Percentiles rank a stretch among this genome's conserved stretches.
Conservation (phyloP, 2,329 filamentous ascomycete genomes). For the Aspergillus sp. region DNA sequence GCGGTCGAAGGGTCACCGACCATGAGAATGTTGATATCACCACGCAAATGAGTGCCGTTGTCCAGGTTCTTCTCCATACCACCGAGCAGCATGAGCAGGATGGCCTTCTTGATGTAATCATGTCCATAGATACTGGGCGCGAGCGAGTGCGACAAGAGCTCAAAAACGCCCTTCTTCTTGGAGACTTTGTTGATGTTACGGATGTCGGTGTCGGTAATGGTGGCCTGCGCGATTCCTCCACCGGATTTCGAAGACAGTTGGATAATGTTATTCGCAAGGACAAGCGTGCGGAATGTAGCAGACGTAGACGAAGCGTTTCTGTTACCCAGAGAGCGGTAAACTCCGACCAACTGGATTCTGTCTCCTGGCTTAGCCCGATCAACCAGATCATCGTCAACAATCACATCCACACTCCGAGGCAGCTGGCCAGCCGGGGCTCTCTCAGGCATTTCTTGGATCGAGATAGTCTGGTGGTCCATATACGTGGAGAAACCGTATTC, state of each 20-base stretch:
- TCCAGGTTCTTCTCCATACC: constrained; percentile 99
- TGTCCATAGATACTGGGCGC: constrained; percentile 97
- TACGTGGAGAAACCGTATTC: constrained; percentile 97
- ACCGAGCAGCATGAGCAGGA: constrained; percentile 89
- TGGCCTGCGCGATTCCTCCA: constrained; percentile 85
- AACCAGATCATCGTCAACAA: constrained; percentile 94
- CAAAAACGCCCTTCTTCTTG: constrained; percentile 92
- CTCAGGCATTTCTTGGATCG: constrained; percentile 99
- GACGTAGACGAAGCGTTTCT: constrained; percentile 88
- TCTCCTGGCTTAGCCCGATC: constrained; percentile 95
- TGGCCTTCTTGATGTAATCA: constrained; percentile 96
- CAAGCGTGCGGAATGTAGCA: constrained; percentile 89
- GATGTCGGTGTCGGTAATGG: constrained; percentile 94
- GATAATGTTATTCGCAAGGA: constrained; percentile 93
- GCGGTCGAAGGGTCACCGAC: constrained; percentile 97
- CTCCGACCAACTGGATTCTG: constrained; percentile 93
- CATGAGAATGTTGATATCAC: constrained; percentile 99
- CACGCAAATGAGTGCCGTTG: constrained; percentile 94
- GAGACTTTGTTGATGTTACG: constrained; percentile 97
- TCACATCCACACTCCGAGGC: constrained; percentile 91
- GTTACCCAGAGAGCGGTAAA: constrained; percentile 91
- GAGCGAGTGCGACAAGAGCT: constrained; percentile 87
- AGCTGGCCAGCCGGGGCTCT: constrained; percentile 92
- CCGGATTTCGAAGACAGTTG: constrained; percentile 94
- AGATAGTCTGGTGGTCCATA: constrained; percentile 94